phyloP scores from a whole-genome alignment of 768 basidiomycete species.

The Asterophora parasitica region DNA sequence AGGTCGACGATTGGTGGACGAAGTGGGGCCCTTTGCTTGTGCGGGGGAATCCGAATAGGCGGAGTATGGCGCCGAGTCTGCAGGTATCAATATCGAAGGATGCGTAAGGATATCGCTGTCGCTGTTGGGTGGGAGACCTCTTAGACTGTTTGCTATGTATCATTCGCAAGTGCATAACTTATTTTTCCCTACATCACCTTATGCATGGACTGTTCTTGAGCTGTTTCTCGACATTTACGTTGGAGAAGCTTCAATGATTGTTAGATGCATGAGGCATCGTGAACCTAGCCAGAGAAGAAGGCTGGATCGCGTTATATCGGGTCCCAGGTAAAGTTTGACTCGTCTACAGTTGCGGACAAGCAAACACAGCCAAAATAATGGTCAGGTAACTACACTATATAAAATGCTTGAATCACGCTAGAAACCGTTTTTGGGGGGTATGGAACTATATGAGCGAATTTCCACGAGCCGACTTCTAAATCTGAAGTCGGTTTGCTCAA shows the following conservation, averaged over 20 bases:
- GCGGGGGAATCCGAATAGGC: conserved; percentile 15
- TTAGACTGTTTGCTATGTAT: neutral
- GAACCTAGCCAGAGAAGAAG: neutral
- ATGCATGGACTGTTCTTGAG: neutral
- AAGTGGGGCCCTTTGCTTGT: conserved; percentile 36
- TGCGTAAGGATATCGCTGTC: neutral
- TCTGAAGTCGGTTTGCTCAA: no score
- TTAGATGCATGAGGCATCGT: no score
- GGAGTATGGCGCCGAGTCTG: conserved; percentile 14
- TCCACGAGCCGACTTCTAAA: no score
- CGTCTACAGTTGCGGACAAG: no score
- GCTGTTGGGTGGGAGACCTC: neutral
- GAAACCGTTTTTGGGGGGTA: no score
- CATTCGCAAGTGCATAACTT: neutral
- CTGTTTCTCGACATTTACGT: neutral
- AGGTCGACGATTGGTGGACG: conserved; percentile 63
- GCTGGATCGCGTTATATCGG: neutral
- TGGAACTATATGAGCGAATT: no score
- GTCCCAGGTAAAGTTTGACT: neutral
- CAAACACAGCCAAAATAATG: no score
- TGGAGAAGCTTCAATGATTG: neutral
- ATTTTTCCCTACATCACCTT: neutral
- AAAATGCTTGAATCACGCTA: no score
- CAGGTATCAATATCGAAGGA: conserved; percentile 21
- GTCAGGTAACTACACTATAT: no score